phyloP scores from a whole-genome alignment of 371 early-diverging fungal genomes.

The Hamiltosporidium magnivora region DNA sequence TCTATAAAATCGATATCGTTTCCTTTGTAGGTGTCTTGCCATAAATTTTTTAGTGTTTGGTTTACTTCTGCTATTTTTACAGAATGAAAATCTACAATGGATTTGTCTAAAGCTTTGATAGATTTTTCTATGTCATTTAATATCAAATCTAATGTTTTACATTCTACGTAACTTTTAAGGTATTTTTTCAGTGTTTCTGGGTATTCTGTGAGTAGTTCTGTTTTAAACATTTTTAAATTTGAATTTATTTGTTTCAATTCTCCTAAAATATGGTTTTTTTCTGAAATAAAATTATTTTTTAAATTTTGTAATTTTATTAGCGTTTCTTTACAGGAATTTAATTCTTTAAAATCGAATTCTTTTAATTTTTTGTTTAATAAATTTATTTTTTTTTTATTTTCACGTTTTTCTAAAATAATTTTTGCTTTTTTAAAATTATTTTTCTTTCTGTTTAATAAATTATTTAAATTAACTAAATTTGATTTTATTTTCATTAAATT shows the following conservation, averaged over 20 bases:
- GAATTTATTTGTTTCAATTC: constrained; percentile 70
- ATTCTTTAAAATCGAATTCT: background rate
- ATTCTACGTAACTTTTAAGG: constrained; percentile 11
- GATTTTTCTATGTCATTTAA: constrained; percentile 70
- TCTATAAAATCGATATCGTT: constrained; percentile 60
- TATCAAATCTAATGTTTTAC: constrained; percentile 63
- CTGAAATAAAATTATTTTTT: background rate
- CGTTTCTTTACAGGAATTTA: background rate
- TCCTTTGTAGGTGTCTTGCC: constrained; percentile 88
- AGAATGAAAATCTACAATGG: constrained; percentile 82
- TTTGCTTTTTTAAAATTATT: background rate
- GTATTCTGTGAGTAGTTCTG: constrained; percentile 65
- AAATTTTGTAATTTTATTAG: background rate
- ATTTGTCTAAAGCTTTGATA: constrained; percentile 68
- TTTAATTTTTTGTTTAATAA: constrained; percentile 3
- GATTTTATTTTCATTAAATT: no score
- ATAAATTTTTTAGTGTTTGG: constrained; percentile 79
- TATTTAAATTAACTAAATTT: no score
- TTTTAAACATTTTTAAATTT: constrained; percentile 58
- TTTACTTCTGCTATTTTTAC: constrained; percentile 93
- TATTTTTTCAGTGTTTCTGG: constrained; percentile 60
- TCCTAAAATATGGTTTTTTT: constrained; percentile 59
- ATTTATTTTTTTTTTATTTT: constrained; percentile 7
- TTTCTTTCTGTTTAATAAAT: no score
- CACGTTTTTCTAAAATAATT: background rate